Evolutionary conservation across 768 basidiomycete species (phyloP), one percentile per base, ranked within the genome.

Genomic region (Cubamyces sp.): DNA sequence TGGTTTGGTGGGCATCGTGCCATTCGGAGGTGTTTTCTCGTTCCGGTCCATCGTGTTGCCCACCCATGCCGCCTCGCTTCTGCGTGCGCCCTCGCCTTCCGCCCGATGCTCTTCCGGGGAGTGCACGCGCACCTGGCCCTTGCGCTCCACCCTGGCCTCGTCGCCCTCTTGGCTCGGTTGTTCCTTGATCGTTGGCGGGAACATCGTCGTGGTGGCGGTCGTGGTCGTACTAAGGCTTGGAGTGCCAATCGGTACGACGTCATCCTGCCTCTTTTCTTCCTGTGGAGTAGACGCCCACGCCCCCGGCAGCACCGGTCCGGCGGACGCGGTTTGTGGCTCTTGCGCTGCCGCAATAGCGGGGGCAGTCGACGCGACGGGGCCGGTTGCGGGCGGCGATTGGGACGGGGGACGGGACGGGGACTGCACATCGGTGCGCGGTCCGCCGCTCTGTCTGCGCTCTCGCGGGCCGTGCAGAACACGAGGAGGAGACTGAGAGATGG

Each of bases 1-100:
- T 14, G 55, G 23, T 28, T 51, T 56, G 25, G 28, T 30, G 8
- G 64, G 55, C 23, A 60, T 49, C 49, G 60, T 58, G 11, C 45
- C 42, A 18, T 18, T 48, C 18, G 58, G 54, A 6, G 64, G 59
- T 3, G 43, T 37, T 15, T 18, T 18, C 42, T 61, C 60, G 19
- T 56, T 42, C 18, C 52, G 42, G 71, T 43, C 77, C 34, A 57
- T 68, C 26, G 83, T 81, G 62, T 86, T 74, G 5, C 82, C 81
- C 42, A 87, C 79, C 62, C 86, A 70, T 2, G 84, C 88, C 6
- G 83, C 82, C 71, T 90, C 87, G 62, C 88, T 90, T 72, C 84
- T 86, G 65, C 85, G 77, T 51, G 80, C 69, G 5, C 71, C 73
- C 60, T 79, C 74, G 40, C 76, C 77, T 19, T 76, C 73, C 15